Percentiles rank a stretch among this genome's conserved stretches.
These are phyloP conservation scores for Talaromyces islandicus DNA, from an alignment of 2,329 filamentous ascomycete genomes.

Conservation along the genomic window DNA sequence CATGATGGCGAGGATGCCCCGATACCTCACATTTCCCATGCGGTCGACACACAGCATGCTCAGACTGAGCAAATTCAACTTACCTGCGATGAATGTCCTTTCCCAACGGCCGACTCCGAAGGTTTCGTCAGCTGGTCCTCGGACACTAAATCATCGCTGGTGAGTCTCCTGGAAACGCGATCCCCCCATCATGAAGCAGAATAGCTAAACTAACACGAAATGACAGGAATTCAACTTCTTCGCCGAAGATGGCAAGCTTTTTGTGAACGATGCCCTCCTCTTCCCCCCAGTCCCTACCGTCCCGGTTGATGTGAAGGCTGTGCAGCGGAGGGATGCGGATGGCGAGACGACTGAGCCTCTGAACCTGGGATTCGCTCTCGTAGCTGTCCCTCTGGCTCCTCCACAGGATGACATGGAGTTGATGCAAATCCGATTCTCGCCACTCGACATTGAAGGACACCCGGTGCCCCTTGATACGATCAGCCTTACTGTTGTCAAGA, in stretches of 20 bases:
- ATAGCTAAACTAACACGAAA: background rate
- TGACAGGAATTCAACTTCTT: conserved; percentile 30
- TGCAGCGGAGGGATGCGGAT: conserved; percentile 31
- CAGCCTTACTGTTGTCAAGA: conserved; percentile 33
- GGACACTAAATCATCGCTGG: conserved; percentile 30
- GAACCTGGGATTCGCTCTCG: conserved; percentile 38
- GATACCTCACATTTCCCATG: conserved; percentile 18
- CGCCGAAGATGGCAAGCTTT: conserved; percentile 26
- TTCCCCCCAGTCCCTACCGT: conserved; percentile 30
- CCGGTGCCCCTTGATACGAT: conserved; percentile 41
- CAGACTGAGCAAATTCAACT: conserved; percentile 25
- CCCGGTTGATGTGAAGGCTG: conserved; percentile 21
- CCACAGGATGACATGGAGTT: conserved; percentile 28
- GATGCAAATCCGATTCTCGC: conserved; percentile 38
- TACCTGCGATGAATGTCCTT: conserved; percentile 34
- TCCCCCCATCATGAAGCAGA: background rate
- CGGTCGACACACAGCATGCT: conserved; percentile 19
- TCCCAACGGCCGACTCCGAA: conserved; percentile 24
- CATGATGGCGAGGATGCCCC: conserved; percentile 12
- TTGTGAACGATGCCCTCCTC: conserved; percentile 33
- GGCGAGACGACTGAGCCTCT: conserved; percentile 31
- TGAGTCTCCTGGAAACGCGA: conserved; percentile 15
- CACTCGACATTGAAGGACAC: conserved; percentile 36
- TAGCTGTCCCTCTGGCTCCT: conserved; percentile 27
- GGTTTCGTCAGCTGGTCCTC: conserved; percentile 28